Conservation (phyloP, 768 basidiomycete species). For the Cyathus striatus region DNA sequence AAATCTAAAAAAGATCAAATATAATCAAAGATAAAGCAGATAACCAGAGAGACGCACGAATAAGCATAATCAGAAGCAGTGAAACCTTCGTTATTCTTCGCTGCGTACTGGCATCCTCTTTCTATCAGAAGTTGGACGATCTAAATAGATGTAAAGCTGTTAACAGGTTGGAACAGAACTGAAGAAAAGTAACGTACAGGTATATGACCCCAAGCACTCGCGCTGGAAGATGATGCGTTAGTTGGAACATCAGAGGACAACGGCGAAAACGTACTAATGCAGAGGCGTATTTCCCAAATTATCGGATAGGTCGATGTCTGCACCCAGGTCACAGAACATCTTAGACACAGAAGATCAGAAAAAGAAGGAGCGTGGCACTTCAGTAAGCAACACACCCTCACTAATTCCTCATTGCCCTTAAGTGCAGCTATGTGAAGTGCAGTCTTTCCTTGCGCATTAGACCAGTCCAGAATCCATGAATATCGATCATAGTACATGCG, state of each 20-base stretch:
- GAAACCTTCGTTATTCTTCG: slow-evolving; percentile 87
- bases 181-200: slow-evolving; percentile 48
- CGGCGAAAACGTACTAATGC: slow-evolving; percentile 68
- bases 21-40: not conserved
- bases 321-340: slow-evolving; percentile 90
- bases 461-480: slow-evolving; percentile 87
- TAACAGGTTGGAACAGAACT: no score
- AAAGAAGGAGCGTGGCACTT: not conserved
- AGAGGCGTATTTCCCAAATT: slow-evolving; percentile 89
- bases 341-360: slow-evolving; percentile 22
- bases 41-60: slow-evolving; percentile 45
- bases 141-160: slow-evolving; percentile 33
- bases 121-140: slow-evolving; percentile 85
- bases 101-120: slow-evolving; percentile 78
- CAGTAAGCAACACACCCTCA: slow-evolving; percentile 51
- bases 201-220: slow-evolving; percentile 85
- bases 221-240: no score
- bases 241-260: slow-evolving; percentile 5
- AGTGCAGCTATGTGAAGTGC: slow-evolving; percentile 84
- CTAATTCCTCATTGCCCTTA: slow-evolving; percentile 87
- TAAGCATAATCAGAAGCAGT: slow-evolving; percentile 93
- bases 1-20: slow-evolving; percentile 38
- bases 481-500: slow-evolving; percentile 83
- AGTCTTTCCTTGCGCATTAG: slow-evolving; percentile 85
- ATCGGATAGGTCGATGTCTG: slow-evolving; percentile 87